Evolutionary conservation across 106 monocot genomes (phyloP), one percentile per base, ranked within the genome.

Genomic region (Allium cepa): DNA sequence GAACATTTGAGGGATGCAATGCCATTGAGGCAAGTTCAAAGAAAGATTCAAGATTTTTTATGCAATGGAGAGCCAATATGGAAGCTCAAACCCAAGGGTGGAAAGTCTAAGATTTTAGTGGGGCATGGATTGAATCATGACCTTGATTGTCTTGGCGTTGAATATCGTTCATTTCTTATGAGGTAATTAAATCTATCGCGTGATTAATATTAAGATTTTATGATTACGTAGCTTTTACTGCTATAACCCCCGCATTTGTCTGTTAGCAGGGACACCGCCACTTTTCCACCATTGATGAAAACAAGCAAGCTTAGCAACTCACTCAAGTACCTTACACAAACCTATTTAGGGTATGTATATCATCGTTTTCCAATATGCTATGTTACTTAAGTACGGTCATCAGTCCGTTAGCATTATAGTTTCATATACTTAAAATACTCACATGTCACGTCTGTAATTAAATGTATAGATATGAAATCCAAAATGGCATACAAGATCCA

Each of bases 301-400:
- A 92, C 88, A 13, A 88, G 87, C 85, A 85, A 88, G 88, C 85
- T 92, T 22, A 88, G 85, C 79, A 87, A 92, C 78, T 85, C 92
- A 50, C 87, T 88, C 62, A 92, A 88, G 59, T 88, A 92, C 69
- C 77, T 91, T 3, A 85, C 88, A 46, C 82, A 85, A 64, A 56
- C 82, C 17, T 85, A 88, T 70, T 79, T 88, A 36, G 88, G 92
- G 92, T 70, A 69, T 79, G 77, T 71, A 67, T 12, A 3, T 8
- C 15, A 11, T 55, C 7, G 53, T 15, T 55, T 55, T 15, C 7
- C 15, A 55, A 12, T 12, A 55, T 55, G 13, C 11, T 1, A 55
- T 55, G 15, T 47, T 63, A 8, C n/a, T 63, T 8, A 11, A n/a
- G 8, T 17, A 8, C n/a, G 47, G 27, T 46, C 8, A 7, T 8